A percentile compares a stretch with the other conserved stretches of the same genome.
These are phyloP conservation scores for Pisolithus microcarpus DNA, from an alignment of 768 basidiomycete genomes.

Conservation along the genomic window DNA sequence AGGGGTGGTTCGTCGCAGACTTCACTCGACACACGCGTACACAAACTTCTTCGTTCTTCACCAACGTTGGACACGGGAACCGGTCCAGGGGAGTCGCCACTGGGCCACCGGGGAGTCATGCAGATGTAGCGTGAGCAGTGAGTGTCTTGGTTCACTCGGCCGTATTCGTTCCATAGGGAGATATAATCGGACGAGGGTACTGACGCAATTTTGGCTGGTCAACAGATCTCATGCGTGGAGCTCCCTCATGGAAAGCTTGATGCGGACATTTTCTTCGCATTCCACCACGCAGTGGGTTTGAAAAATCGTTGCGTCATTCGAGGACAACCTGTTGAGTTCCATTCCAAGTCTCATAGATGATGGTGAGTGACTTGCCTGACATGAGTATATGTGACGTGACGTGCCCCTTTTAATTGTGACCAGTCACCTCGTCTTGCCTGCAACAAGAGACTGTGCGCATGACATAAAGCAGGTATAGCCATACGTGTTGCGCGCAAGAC, in stretches of 20 bases:
- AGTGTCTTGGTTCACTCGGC: constrained; percentile 10
- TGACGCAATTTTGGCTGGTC: not conserved
- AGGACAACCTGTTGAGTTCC: constrained; percentile 7
- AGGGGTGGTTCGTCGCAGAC: too few species aligned
- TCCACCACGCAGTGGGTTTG: constrained; percentile 1
- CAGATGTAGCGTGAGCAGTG: constrained; percentile 1
- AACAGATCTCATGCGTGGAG: not conserved
- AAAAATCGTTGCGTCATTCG: not conserved
- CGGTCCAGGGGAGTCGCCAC: too few species aligned
- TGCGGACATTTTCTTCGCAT: not conserved
- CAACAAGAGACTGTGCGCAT: not conserved
- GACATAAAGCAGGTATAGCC: too few species aligned
- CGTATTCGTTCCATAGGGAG: not conserved
- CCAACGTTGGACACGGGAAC: too few species aligned
- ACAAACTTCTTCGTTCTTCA: too few species aligned
- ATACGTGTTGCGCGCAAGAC: too few species aligned
- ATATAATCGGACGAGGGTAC: not conserved
- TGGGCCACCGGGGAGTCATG: not conserved
- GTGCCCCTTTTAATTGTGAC: constrained; percentile 5
- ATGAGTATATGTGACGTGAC: constrained; percentile 1
- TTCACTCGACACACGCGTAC: too few species aligned
- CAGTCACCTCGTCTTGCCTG: not conserved
- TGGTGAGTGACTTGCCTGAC: constrained; percentile 8
- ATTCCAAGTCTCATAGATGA: constrained; percentile 7
- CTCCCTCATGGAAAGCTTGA: not conserved